Percentiles rank a stretch among this genome's conserved stretches.
Evolutionary conservation across 2,329 filamentous ascomycete species (phyloP).

Genomic region (Elsinoe fawcettii): DNA sequence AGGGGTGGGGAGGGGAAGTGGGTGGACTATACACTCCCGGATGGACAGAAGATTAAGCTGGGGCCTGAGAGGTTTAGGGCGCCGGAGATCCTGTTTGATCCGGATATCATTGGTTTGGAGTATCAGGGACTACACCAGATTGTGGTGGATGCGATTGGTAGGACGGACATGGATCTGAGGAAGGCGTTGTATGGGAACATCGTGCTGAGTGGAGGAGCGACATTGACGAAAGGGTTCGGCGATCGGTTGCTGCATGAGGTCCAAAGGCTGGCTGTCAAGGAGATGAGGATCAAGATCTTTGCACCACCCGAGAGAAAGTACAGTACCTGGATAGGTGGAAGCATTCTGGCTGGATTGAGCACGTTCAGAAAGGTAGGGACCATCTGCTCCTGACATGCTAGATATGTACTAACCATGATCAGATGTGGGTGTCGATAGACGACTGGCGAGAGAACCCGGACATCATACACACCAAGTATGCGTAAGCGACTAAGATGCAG

Average conservation of each 20-base stretch:
- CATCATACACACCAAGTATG: slow-evolving; percentile 97
- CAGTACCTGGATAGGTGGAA: slow-evolving; percentile 97
- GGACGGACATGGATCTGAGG: slow-evolving; percentile 90
- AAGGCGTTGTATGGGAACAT: slow-evolving; percentile 95
- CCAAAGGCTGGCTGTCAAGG: slow-evolving; percentile 88
- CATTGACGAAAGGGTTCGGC: slow-evolving; percentile 92
- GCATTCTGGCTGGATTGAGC: slow-evolving; percentile 90
- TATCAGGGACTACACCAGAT: slow-evolving; percentile 97
- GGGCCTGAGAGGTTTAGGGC: slow-evolving; percentile 92
- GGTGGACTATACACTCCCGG: slow-evolving; percentile 81
- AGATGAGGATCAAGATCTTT: slow-evolving; percentile 99
- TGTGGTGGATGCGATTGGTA: slow-evolving; percentile 88
- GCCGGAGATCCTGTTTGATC: slow-evolving; percentile 94
- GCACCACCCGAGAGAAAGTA: slow-evolving; percentile 96
- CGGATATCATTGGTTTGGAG: slow-evolving; percentile 91
- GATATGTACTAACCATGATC: slow-evolving; percentile 10
- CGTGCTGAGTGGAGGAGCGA: slow-evolving; percentile 91
- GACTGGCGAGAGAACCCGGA: slow-evolving; percentile 99
- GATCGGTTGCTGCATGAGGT: slow-evolving; percentile 87
- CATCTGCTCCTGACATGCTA: slow-evolving; percentile 16
- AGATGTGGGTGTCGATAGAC: slow-evolving; percentile 99
- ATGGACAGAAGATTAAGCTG: slow-evolving; percentile 90
- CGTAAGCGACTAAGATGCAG: slow-evolving; percentile 27
- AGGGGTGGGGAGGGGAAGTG: slow-evolving; percentile 63
- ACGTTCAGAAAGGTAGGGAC: slow-evolving; percentile 87